Base-by-base conservation (phyloP, 768 basidiomycete genomes). In the Kwoniella dejecticola region DNA sequence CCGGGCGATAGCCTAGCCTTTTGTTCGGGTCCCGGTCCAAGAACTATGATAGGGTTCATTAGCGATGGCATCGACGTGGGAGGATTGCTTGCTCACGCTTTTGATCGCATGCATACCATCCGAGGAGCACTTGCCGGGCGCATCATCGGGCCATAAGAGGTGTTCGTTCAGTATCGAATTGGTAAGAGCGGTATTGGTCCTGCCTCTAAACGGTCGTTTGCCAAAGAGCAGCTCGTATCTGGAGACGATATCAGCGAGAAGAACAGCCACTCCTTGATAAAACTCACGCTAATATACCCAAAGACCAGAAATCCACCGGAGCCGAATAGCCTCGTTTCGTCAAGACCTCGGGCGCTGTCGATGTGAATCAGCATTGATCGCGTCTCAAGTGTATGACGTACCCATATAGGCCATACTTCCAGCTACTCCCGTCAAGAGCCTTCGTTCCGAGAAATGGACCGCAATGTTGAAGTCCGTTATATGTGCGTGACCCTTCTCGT, bases 391-490 rank as follows among this genome's bases (percentile, higher is more conserved):
- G 31, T 23, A 24, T 58, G 10, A 78, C 83, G 56, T 73, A 88
- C 86, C 94, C 96, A 99, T 99, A 81, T 99, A 99, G 0, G 96
- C 95, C 91, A 99, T 94, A 73, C 90, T 93, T 3, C 96, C 96
- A 6, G 96, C 95, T 15, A 99, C 89, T 62, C 90, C 91, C 0
- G 90, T 92, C 79, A 98, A 88, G 63, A 89, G 73, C 33, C 94
- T 85, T 53, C 88, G 84, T 62, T 91, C 89, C 11, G 94, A 95
- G 77, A 92, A 97, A 78, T 98, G 95, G 7, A 98, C 95, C 23
- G 95, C 96, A 67, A 99, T 93, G 74, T 99, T 99, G 82, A 99
- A 96, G 81, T 99, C 96, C 8, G 96, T 98, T 70, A 99, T 82
- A 75, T 98, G 95, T 1, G 91, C 95, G 75, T 99, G 94, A 0